Conservation (phyloP, 495 filamentous ascomycete species). For the Platismatia glauca region DNA sequence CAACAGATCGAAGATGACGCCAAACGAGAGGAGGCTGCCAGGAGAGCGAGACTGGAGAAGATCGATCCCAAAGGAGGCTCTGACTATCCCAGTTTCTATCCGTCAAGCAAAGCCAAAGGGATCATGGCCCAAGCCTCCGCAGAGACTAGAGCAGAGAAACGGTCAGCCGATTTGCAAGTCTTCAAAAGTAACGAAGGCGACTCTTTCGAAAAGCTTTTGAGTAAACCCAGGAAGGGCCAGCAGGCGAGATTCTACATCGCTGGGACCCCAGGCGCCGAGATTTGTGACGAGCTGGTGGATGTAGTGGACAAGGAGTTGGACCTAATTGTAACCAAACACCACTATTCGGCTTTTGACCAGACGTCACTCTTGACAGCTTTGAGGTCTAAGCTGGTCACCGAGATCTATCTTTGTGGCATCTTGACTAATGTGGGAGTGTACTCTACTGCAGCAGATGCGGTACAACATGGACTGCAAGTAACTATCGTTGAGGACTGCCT, state of each 20-base stretch:
- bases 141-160: constrained; percentile 21
- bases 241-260: constrained; percentile 50
- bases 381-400: constrained; percentile 71
- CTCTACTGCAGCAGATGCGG: constrained; percentile 87
- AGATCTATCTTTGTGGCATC: constrained; percentile 87
- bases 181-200: constrained; percentile 19
- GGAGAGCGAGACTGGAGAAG: constrained; percentile 1
- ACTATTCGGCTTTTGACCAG: constrained; percentile 81
- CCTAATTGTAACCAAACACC: constrained; percentile 62
- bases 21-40: constrained; percentile 7
- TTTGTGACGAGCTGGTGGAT: constrained; percentile 49
- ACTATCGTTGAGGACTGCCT: constrained; percentile 84
- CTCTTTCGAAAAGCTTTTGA: constrained; percentile 26
- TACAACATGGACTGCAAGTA: constrained; percentile 73
- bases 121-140: constrained; percentile 22
- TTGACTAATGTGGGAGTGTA: constrained; percentile 83
- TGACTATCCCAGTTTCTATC: constrained; percentile 20
- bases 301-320: constrained; percentile 52
- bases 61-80: constrained; percentile 10
- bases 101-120: constrained; percentile 21
- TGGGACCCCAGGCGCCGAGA: constrained; percentile 57
- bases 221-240: constrained; percentile 29
- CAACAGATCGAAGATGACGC: constrained; percentile 21
- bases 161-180: constrained; percentile 19
- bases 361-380: constrained; percentile 61